A percentile compares a stretch with the other conserved stretches of the same genome.
Evolutionary conservation across 768 basidiomycete genomes (phyloP).

Genomic region (Dentipellis fragilis): DNA sequence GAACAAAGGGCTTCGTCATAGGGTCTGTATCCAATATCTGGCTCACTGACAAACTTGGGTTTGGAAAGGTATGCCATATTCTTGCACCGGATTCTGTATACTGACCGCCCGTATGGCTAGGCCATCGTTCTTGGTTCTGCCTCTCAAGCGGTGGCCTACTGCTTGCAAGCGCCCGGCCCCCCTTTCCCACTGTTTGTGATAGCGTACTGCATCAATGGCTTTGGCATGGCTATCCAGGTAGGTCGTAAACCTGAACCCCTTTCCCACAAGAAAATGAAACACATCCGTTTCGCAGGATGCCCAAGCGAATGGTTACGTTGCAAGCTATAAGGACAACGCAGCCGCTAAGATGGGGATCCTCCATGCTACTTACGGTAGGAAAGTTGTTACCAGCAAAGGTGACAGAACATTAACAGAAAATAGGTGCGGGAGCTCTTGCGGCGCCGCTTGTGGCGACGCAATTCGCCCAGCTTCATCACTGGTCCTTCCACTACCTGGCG

Average conservation of each 20-base stretch:
- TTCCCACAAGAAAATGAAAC: not conserved
- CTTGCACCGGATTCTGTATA: not conserved
- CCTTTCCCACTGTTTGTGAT: conserved; percentile 58
- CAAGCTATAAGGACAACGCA: conserved; percentile 42
- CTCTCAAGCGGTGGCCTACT: conserved; percentile 43
- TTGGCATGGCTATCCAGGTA: conserved; percentile 40
- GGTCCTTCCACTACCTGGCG: conserved; percentile 71
- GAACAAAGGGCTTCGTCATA: conserved; percentile 35
- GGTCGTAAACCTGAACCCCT: not conserved
- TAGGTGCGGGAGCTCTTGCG: conserved; percentile 56
- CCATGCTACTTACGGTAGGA: conserved; percentile 52
- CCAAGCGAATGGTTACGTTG: conserved; percentile 64
- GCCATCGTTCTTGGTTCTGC: conserved; percentile 36
- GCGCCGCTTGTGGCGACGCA: conserved; percentile 75
- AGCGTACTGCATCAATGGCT: conserved; percentile 35
- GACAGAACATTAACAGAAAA: not conserved
- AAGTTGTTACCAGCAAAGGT: not conserved
- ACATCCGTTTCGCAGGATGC: conserved; percentile 38
- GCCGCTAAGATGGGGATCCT: conserved; percentile 61
- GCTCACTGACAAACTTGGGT: conserved; percentile 33
- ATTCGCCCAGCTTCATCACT: conserved; percentile 51
- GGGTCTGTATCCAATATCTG: conserved; percentile 39
- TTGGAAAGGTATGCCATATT: conserved; percentile 31
- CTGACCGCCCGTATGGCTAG: conserved; percentile 15
- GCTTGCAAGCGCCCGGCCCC: conserved; percentile 42